Evolutionary conservation across 148 eudicot genomes (phyloP).

Genomic region (Vaccinium vitisidaea): DNA sequence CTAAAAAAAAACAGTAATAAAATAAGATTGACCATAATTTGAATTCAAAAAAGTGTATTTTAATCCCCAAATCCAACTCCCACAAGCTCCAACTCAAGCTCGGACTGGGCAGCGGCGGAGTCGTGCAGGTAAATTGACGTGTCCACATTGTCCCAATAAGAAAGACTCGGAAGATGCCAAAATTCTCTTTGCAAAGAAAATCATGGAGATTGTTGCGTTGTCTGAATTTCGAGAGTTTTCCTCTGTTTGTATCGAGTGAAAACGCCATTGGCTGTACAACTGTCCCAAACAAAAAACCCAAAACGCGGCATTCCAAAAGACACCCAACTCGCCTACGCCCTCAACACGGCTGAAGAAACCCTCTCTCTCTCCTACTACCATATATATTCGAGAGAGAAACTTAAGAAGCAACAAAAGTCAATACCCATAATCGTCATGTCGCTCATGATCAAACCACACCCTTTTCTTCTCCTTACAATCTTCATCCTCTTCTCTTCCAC

Average conservation of each 20-base stretch:
- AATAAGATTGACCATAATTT: no score
- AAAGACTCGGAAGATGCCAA: no score
- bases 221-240: background rate
- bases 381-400: background rate
- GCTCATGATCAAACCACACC: background rate
- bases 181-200: no score
- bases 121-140: no score
- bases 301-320: background rate
- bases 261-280: background rate
- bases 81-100: no score
- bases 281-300: background rate
- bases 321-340: background rate
- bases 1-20: no score
- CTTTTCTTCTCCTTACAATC: constrained; percentile 10
- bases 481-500: constrained; percentile 19
- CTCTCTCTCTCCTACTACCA: background rate
- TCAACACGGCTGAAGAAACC: background rate
- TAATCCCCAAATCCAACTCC: no score
- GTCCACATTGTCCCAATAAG: no score
- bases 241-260: background rate
- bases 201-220: background rate
- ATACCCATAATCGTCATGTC: background rate
- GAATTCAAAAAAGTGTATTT: no score
- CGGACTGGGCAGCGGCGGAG: no score
- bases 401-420: background rate